Evolutionary conservation across 2,329 filamentous ascomycete species (phyloP).

Genomic region (Pseudomassariella vexata): DNA sequence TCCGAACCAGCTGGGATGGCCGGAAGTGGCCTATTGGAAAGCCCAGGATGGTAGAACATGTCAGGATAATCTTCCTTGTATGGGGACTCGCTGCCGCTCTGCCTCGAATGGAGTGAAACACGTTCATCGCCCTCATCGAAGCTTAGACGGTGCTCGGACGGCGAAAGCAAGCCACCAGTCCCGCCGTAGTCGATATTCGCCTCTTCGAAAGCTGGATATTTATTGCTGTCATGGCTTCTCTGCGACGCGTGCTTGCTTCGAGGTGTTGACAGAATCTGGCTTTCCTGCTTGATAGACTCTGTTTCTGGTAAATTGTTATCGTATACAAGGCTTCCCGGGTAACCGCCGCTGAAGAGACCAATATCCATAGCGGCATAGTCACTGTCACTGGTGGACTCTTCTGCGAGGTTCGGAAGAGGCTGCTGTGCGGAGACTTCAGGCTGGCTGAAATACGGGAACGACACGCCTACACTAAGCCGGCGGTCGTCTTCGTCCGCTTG

Average conservation of each 20-base stretch:
- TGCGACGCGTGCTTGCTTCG: slow-evolving; percentile 28
- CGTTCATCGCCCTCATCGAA: slow-evolving; percentile 91
- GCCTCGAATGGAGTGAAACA: slow-evolving; percentile 49
- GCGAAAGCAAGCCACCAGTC: slow-evolving; percentile 82
- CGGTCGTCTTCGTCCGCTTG: slow-evolving; percentile 77
- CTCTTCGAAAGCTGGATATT: slow-evolving; percentile 42
- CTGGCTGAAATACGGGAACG: slow-evolving; percentile 42
- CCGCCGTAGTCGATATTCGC: slow-evolving; percentile 81
- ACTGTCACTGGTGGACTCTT: slow-evolving; percentile 61
- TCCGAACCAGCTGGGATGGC: slow-evolving; percentile 60
- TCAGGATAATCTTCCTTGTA: slow-evolving; percentile 73
- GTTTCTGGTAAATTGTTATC: slow-evolving; percentile 37
- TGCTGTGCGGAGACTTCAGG: slow-evolving; percentile 26
- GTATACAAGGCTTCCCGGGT: slow-evolving; percentile 45
- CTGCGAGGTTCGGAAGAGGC: slow-evolving; percentile 38
- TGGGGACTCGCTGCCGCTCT: slow-evolving; percentile 60
- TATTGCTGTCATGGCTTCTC: slow-evolving; percentile 32
- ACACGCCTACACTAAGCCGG: slow-evolving; percentile 46
- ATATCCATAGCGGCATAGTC: slow-evolving; percentile 71
- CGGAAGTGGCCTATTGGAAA: slow-evolving; percentile 59
- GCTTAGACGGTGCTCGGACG: slow-evolving; percentile 68
- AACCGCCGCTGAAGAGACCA: slow-evolving; percentile 68
- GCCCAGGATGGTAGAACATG: slow-evolving; percentile 88
- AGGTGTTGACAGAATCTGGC: slow-evolving; percentile 43
- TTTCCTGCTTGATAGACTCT: slow-evolving; percentile 35